Percentiles rank a stretch among this genome's conserved stretches.
These are phyloP conservation scores for Xylariaceae sp. DNA, from an alignment of 2,329 filamentous ascomycete species.

Conservation along the genomic window DNA sequence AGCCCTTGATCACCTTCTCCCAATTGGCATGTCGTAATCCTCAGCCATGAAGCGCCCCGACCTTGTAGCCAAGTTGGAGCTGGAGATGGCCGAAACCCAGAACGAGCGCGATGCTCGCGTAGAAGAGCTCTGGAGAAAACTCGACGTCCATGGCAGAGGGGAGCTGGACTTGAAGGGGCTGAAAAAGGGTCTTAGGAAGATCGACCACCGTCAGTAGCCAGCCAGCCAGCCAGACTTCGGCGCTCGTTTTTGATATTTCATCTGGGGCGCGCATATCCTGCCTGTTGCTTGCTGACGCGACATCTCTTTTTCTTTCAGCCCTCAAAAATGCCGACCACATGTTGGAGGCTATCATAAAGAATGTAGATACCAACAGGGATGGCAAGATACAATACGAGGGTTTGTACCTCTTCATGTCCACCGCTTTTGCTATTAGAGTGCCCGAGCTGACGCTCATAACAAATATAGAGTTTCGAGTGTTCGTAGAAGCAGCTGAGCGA, in stretches of 20 bases:
- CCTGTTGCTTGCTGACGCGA: constrained; percentile 10
- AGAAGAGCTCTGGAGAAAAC: constrained; percentile 74
- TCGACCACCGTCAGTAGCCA: constrained; percentile 75
- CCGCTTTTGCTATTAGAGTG: constrained; percentile 2
- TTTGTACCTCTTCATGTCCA: constrained; percentile 39
- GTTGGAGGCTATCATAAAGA: constrained; percentile 71
- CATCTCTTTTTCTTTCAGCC: constrained; percentile 35
- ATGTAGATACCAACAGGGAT: constrained; percentile 82
- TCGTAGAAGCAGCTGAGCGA: constrained; percentile 81
- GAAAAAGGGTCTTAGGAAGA: constrained; percentile 75
- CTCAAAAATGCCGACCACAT: constrained; percentile 89
- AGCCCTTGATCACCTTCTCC: constrained; percentile 20
- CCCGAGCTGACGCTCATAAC: constrained; percentile 12
- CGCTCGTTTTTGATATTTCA: no score
- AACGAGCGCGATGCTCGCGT: constrained; percentile 76
- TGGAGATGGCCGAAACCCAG: constrained; percentile 70
- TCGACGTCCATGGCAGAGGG: constrained; percentile 72
- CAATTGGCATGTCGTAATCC: constrained; percentile 35
- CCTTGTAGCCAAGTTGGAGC: constrained; percentile 47
- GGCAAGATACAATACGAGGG: constrained; percentile 88
- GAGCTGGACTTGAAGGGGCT: constrained; percentile 80
- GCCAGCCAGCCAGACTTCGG: constrained; percentile 3
- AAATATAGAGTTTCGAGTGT: constrained; percentile 74
- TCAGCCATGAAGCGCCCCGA: constrained; percentile 42
- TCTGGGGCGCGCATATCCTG: constrained; percentile 2